Percentiles rank a stretch among this genome's conserved stretches.
These are phyloP conservation scores for Sicyos baderoa DNA, from an alignment of 306 rosid species.

Conservation along the genomic window DNA sequence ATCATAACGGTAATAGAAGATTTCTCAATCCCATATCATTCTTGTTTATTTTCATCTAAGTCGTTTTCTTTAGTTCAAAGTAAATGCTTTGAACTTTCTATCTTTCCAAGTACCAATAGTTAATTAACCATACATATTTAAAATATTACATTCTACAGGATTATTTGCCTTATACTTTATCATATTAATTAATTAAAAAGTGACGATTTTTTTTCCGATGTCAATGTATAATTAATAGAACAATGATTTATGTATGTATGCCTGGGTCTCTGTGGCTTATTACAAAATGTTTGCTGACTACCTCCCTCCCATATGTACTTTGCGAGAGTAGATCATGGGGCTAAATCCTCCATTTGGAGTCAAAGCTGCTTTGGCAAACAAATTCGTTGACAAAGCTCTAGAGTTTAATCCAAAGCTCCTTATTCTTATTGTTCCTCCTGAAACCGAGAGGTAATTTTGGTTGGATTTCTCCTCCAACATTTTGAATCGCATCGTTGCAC, in stretches of 20 bases:
- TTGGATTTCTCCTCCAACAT: neutral
- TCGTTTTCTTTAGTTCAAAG: neutral
- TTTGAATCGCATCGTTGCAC: neutral
- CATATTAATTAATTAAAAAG: neutral
- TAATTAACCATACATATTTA: neutral
- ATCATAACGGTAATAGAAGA: neutral
- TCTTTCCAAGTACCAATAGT: neutral
- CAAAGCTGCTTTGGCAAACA: constrained; percentile 64
- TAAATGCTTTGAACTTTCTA: neutral
- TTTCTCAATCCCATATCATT: neutral
- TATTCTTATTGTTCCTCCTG: constrained; percentile 72
- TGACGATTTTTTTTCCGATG: neutral
- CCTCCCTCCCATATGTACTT: neutral
- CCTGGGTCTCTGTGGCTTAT: constrained; percentile 10
- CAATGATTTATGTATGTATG: constrained; percentile 3
- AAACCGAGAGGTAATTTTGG: constrained; percentile 52
- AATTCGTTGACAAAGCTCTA: constrained; percentile 73
- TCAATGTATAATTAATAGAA: neutral
- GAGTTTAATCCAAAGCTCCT: constrained; percentile 71
- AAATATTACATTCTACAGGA: neutral
- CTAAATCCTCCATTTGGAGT: constrained; percentile 89
- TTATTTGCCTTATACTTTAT: neutral
- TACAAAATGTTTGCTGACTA: constrained; percentile 7
- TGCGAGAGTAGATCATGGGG: constrained; percentile 66
- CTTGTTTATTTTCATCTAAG: neutral